phyloP scores from a whole-genome alignment of 2,329 filamentous ascomycete genomes.

The Hymenoscyphus fructigenus region DNA sequence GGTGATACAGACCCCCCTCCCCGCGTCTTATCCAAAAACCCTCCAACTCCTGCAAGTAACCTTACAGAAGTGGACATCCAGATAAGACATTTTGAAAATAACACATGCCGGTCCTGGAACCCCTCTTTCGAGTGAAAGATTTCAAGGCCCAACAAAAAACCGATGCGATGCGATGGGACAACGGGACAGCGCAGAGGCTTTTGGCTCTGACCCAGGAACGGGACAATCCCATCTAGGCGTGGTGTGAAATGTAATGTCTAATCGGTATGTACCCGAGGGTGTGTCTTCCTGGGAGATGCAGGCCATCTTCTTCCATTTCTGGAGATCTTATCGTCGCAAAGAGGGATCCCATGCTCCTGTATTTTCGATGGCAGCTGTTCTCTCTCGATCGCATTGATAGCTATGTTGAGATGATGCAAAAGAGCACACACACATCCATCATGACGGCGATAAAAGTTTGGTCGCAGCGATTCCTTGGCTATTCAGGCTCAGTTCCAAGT shows the following conservation, averaged over 20 bases:
- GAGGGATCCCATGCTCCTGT: too few species aligned
- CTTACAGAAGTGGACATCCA: background rate
- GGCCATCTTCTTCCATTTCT: too few species aligned
- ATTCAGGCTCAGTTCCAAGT: too few species aligned
- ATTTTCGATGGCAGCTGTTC: too few species aligned
- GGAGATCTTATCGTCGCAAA: too few species aligned
- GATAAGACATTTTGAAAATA: background rate
- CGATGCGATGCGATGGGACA: background rate
- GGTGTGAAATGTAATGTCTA: background rate
- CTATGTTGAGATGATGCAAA: too few species aligned
- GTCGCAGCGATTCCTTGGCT: too few species aligned
- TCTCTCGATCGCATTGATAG: too few species aligned
- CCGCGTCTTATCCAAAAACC: background rate
- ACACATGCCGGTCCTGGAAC: background rate
- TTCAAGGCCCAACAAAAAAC: background rate
- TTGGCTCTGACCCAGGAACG: background rate
- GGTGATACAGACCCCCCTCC: background rate
- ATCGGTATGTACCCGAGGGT: too few species aligned
- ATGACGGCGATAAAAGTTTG: too few species aligned
- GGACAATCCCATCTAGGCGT: conserved; percentile 3
- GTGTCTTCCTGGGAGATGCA: too few species aligned
- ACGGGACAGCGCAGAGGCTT: background rate
- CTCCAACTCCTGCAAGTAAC: background rate
- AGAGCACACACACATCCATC: too few species aligned
- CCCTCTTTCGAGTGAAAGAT: background rate